Percentiles rank a stretch among this genome's conserved stretches.
Conservation (phyloP, 192 early-diverging fungal genomes). For the Rhizophagus clarus region DNA sequence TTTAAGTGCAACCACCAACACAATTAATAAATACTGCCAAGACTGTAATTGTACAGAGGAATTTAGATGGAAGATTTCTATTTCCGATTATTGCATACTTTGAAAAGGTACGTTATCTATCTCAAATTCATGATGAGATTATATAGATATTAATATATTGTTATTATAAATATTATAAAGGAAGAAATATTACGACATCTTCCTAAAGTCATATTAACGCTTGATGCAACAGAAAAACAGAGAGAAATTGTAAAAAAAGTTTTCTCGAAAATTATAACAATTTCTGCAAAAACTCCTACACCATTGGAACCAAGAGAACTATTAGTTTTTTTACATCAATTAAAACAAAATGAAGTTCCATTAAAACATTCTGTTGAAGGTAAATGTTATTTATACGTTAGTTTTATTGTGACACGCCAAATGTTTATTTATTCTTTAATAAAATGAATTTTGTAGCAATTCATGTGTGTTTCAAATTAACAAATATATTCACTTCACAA, state of each 20-base stretch:
- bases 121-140: neutral
- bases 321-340: slow-evolving; percentile 66
- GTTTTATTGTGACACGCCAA: neutral
- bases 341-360: slow-evolving; percentile 65
- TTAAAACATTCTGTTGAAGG: slow-evolving; percentile 69
- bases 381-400: slow-evolving; percentile 36
- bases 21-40: slow-evolving; percentile 62
- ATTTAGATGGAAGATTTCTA: slow-evolving; percentile 68
- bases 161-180: slow-evolving; percentile 32
- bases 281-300: neutral
- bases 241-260: slow-evolving; percentile 62
- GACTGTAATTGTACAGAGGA: slow-evolving; percentile 48
- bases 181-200: slow-evolving; percentile 58
- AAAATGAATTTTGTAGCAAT: slow-evolving; percentile 50
- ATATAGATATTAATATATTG: neutral
- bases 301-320: slow-evolving; percentile 66
- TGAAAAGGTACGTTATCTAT: slow-evolving; percentile 53
- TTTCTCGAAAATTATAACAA: slow-evolving; percentile 60
- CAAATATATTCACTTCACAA: slow-evolving; percentile 69
- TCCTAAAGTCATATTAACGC: slow-evolving; percentile 60
- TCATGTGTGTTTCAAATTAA: slow-evolving; percentile 70
- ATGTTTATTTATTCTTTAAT: neutral
- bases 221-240: slow-evolving; percentile 66
- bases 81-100: slow-evolving; percentile 67
- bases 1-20: slow-evolving; percentile 42